Base-by-base conservation (phyloP, 306 rosid genomes). In the Gleditsia sinensis region DNA sequence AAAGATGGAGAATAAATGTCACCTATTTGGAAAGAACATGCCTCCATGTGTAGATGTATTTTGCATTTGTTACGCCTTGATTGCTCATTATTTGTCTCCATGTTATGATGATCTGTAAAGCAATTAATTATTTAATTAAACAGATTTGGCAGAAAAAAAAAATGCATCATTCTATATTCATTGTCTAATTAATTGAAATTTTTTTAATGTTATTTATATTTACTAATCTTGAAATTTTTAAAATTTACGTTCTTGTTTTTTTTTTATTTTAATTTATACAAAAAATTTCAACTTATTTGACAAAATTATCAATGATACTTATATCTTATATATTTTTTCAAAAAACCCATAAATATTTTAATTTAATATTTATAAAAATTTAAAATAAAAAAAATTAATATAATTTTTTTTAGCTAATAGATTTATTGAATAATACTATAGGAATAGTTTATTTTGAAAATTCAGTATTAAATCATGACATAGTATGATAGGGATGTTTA, bases 31-130 rank as follows among this genome's bases (percentile, higher is more conserved):
- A 80, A 68, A 69, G 75, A 78, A 80, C 67, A 80, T 59, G 27
- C 34, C 27, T 8, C 40, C 80, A 71, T 76, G 87, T 83, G 82
- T 76, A 42, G 20, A 71, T 66, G 77, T 60, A 76, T 45, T 80
- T 53, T 76, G 80, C 87, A 83, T 75, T 67, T 67, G 80, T 80
- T 75, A 76, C 76, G 87, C 87, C 84, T 83, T 76, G 77, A 83
- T 80, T 83, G 82, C 67, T 72, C 74, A 76, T 76, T 80, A 62
- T 62, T 17, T 61, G 67, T 61, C 67, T 61, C 67, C 48, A 62
- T 62, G 68, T 37, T 62, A 43, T 36, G 57, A 62, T 84, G 78
- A 84, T 62, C 82, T 84, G 82, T 84, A 80, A 76, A 80, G 87
- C 10, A 67, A 19, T 67, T 76, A 30, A 55, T 74, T 62, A 67